phyloP scores from a whole-genome alignment of 768 basidiomycete species.

The Tephrocybe sp. region DNA sequence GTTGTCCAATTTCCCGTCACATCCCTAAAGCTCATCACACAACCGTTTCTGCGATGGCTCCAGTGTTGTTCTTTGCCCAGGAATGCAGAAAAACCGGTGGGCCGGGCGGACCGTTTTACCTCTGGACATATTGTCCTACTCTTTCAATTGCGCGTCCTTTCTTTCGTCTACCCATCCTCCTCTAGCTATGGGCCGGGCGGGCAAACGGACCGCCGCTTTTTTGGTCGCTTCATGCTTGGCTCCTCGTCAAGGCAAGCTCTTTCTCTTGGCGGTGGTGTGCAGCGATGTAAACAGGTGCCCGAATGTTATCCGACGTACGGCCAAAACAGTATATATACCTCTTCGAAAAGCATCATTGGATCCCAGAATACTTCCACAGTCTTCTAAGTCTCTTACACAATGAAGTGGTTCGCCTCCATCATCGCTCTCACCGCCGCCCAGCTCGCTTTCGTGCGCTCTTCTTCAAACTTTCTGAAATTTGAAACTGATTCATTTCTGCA shows the following conservation, averaged over 20 bases:
- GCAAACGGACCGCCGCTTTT: slow-evolving; percentile 10
- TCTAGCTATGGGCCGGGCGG: slow-evolving; percentile 10
- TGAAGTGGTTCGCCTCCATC: slow-evolving; percentile 23
- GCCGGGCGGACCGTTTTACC: slow-evolving; percentile 13
- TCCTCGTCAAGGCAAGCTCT: background rate
- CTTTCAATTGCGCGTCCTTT: background rate
- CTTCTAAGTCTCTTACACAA: background rate
- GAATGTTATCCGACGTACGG: slow-evolving; percentile 5
- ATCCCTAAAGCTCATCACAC: background rate
- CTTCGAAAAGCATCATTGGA: background rate
- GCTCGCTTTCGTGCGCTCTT: slow-evolving; percentile 13
- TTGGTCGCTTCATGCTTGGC: background rate
- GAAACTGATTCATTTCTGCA: background rate
- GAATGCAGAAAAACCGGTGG: background rate
- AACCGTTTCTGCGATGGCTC: background rate
- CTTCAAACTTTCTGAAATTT: background rate
- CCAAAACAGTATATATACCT: slow-evolving; percentile 5
- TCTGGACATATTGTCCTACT: background rate
- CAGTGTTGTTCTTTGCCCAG: background rate
- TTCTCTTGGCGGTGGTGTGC: background rate
- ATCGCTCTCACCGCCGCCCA: slow-evolving; percentile 19
- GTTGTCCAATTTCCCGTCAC: background rate
- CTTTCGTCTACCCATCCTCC: background rate
- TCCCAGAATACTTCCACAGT: background rate
- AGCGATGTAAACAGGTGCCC: background rate